Conservation (phyloP, 768 basidiomycete species). For the Boletus pseudopeckii region DNA sequence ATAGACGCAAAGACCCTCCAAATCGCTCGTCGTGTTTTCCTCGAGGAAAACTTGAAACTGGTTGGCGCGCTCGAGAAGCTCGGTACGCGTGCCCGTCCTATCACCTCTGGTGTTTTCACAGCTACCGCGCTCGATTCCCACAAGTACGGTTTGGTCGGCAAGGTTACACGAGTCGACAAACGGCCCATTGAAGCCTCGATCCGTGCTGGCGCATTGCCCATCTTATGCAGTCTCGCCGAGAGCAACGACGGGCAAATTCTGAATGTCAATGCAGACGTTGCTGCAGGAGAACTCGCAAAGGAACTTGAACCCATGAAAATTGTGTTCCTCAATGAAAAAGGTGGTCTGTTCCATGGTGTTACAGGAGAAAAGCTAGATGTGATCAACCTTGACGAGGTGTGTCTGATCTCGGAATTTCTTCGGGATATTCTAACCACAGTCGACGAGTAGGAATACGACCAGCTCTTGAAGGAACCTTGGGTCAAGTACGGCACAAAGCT, state of each 20-base stretch:
- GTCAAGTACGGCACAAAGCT: conserved; percentile 99
- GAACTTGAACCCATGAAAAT: conserved; percentile 99
- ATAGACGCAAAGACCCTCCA: conserved; percentile 90
- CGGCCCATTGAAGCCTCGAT: conserved; percentile 96
- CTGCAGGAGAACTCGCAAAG: conserved; percentile 96
- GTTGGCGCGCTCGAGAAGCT: conserved; percentile 90
- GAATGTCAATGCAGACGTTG: conserved; percentile 98
- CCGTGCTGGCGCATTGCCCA: conserved; percentile 92
- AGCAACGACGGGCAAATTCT: conserved; percentile 95
- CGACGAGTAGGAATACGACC: conserved; percentile 77
- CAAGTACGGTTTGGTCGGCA: conserved; percentile 95
- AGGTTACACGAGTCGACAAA: conserved; percentile 93
- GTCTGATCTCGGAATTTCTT: not conserved
- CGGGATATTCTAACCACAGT: not conserved
- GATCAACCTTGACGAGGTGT: conserved; percentile 95
- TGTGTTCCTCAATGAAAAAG: conserved; percentile 97
- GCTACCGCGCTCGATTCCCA: conserved; percentile 94
- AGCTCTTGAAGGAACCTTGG: conserved; percentile 97
- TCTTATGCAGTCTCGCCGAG: conserved; percentile 93
- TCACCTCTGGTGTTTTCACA: conserved; percentile 96
- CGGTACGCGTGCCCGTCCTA: conserved; percentile 95
- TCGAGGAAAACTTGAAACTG: conserved; percentile 95
- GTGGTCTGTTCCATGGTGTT: conserved; percentile 95
- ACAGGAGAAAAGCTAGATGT: conserved; percentile 94
- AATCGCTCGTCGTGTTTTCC: conserved; percentile 93